Conservation (phyloP, 768 basidiomycete species). For the Boletus subcaerulescens region DNA sequence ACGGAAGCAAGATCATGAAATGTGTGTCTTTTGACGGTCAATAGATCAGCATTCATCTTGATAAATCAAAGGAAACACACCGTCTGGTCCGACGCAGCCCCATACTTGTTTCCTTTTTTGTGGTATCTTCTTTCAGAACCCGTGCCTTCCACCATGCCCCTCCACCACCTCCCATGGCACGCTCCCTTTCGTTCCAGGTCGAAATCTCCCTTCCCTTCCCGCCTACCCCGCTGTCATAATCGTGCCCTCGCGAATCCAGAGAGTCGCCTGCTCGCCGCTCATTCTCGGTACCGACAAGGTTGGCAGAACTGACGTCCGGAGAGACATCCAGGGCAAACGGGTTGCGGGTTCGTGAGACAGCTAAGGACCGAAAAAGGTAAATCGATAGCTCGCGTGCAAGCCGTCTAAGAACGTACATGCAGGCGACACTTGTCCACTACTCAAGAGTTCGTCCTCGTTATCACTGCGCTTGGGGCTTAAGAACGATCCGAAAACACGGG, state of each 20-base stretch:
- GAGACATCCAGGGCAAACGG: slow-evolving; percentile 30
- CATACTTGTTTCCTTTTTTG: slow-evolving; percentile 7
- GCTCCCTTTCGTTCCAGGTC: slow-evolving; percentile 46
- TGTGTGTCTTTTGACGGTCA: slow-evolving; percentile 50
- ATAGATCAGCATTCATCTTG: neutral
- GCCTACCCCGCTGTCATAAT: neutral
- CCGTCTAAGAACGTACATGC: slow-evolving; percentile 43
- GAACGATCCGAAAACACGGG: neutral
- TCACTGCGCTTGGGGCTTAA: slow-evolving; percentile 11
- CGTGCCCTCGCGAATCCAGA: neutral
- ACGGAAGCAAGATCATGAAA: slow-evolving; percentile 62
- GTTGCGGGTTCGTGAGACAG: slow-evolving; percentile 22
- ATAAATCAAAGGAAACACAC: slow-evolving; percentile 4
- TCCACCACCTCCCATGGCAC: slow-evolving; percentile 9
- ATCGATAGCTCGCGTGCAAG: slow-evolving; percentile 8
- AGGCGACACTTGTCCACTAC: slow-evolving; percentile 77
- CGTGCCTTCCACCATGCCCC: slow-evolving; percentile 22
- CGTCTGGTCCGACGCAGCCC: slow-evolving; percentile 28
- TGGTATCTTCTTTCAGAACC: slow-evolving; percentile 10
- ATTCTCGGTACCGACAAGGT: slow-evolving; percentile 18
- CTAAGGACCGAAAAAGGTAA: slow-evolving; percentile 12
- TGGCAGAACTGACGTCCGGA: slow-evolving; percentile 26
- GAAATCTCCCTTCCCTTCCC: slow-evolving; percentile 38
- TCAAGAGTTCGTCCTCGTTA: slow-evolving; percentile 57
- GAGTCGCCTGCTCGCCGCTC: slow-evolving; percentile 11